A percentile compares a stretch with the other conserved stretches of the same genome.
Evolutionary conservation across 2,329 filamentous ascomycete species (phyloP).

Genomic region (Dendryphion nanum): DNA sequence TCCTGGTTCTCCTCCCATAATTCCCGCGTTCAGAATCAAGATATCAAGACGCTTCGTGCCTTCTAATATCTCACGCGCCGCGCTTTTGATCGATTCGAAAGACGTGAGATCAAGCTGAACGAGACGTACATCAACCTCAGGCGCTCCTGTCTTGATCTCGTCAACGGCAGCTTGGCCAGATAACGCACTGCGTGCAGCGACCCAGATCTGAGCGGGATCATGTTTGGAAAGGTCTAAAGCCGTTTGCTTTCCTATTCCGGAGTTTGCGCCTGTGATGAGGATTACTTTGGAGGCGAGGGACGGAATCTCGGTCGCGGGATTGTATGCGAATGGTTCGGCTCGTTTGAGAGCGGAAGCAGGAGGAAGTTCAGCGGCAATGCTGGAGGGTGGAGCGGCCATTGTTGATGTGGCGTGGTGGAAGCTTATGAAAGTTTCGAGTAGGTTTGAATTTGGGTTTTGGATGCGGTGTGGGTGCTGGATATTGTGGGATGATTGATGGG

Average conservation of each 20-base stretch:
- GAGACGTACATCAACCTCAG: constrained; percentile 1
- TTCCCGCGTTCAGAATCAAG: constrained; percentile 43
- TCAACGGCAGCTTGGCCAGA: not conserved
- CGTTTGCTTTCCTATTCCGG: constrained; percentile 44
- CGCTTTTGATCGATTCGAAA: constrained; percentile 14
- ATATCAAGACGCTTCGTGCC: constrained; percentile 36
- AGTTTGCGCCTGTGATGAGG: constrained; percentile 34
- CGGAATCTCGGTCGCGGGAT: constrained; percentile 15
- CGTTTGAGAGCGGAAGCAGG: no score
- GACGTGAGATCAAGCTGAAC: constrained; percentile 10
- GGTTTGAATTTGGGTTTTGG: no score
- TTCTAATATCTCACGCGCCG: constrained; percentile 8
- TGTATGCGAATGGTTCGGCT: no score
- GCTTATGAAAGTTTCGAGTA: no score
- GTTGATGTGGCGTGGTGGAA: no score
- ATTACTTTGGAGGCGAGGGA: constrained; percentile 14
- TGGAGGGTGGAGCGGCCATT: no score
- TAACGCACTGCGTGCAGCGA: constrained; percentile 35
- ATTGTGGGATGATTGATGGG: no score
- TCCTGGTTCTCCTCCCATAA: constrained; percentile 24
- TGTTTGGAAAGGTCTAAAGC: constrained; percentile 41
- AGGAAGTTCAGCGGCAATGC: no score
- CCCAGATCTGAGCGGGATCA: constrained; percentile 40
- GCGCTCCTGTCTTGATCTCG: constrained; percentile 5
- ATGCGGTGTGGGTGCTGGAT: no score